phyloP scores from a whole-genome alignment of 2,329 filamentous ascomycete species.

The Fusarium sp. region DNA sequence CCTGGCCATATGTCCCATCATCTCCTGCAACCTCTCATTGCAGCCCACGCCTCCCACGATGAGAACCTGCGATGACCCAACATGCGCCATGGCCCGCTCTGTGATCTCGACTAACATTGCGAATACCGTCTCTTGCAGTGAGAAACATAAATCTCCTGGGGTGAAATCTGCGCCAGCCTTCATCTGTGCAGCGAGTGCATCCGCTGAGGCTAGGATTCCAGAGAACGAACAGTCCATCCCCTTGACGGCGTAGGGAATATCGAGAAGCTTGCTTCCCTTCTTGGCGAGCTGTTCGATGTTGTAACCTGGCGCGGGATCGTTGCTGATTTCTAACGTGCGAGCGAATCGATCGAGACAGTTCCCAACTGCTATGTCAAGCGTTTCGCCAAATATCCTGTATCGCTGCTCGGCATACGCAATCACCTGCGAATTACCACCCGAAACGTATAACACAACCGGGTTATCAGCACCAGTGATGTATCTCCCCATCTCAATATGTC shows the following conservation, averaged over 20 bases:
- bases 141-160: conserved; percentile 89
- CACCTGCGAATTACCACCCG: conserved; percentile 95
- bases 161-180: conserved; percentile 68
- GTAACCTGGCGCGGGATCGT: conserved; percentile 96
- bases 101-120: conserved; percentile 99
- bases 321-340: conserved; percentile 87
- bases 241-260: conserved; percentile 95
- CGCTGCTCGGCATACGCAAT: conserved; percentile 95
- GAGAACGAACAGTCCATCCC: conserved; percentile 99
- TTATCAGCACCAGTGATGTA: conserved; percentile 90
- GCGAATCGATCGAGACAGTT: conserved; percentile 98
- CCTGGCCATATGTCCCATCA: conserved; percentile 96
- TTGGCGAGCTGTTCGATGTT: conserved; percentile 95
- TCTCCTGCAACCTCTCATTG: conserved; percentile 92
- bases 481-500: conserved; percentile 98
- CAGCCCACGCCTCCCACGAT: conserved; percentile 97
- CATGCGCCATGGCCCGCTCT: conserved; percentile 97
- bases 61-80: conserved; percentile 87
- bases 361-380: conserved; percentile 95
- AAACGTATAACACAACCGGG: conserved; percentile 95
- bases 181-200: conserved; percentile 79
- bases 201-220: conserved; percentile 86
- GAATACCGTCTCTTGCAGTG: conserved; percentile 92
- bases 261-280: conserved; percentile 77
- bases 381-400: conserved; percentile 98